These are phyloP conservation scores for Dendrothele bispora DNA, from an alignment of 768 basidiomycete genomes.

Conservation along the genomic window DNA sequence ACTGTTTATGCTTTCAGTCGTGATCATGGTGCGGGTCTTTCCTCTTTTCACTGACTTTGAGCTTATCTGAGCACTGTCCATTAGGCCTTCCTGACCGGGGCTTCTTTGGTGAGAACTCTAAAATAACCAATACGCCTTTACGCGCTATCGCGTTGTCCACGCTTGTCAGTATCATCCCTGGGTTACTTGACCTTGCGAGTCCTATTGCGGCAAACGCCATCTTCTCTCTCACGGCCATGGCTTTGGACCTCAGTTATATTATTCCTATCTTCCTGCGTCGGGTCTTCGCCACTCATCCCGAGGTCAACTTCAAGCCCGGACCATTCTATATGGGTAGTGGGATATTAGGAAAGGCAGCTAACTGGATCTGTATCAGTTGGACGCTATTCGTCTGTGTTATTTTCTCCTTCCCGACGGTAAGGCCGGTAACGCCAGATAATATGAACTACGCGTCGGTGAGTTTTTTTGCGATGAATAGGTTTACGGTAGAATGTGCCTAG, in stretches of 20 bases:
- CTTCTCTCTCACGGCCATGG: conserved; percentile 80
- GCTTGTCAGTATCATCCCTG: conserved; percentile 64
- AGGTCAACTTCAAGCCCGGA: conserved; percentile 82
- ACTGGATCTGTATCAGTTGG: conserved; percentile 68
- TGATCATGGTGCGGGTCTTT: conserved; percentile 68
- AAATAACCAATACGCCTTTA: conserved; percentile 68
- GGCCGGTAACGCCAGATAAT: conserved; percentile 66
- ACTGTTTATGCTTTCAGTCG: conserved; percentile 85
- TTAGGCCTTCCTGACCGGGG: conserved; percentile 75
- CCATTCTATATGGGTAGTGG: conserved; percentile 85
- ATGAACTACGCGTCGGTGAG: conserved; percentile 83
- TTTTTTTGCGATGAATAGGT: conserved; percentile 1
- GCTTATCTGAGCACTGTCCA: not conserved
- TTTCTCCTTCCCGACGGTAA: conserved; percentile 68
- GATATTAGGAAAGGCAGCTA: conserved; percentile 57
- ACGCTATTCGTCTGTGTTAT: conserved; percentile 68
- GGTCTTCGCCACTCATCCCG: conserved; percentile 68
- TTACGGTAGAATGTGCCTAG: not conserved
- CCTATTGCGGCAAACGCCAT: conserved; percentile 77
- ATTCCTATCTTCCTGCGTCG: conserved; percentile 80
- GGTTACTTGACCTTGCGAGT: conserved; percentile 74
- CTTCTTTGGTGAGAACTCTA: conserved; percentile 69
- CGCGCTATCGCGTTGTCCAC: conserved; percentile 78
- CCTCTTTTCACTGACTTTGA: not conserved
- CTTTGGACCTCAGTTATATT: conserved; percentile 76